These are phyloP conservation scores for Coemansia sp. DNA, from an alignment of 192 early-diverging fungal species.

Conservation along the genomic window DNA sequence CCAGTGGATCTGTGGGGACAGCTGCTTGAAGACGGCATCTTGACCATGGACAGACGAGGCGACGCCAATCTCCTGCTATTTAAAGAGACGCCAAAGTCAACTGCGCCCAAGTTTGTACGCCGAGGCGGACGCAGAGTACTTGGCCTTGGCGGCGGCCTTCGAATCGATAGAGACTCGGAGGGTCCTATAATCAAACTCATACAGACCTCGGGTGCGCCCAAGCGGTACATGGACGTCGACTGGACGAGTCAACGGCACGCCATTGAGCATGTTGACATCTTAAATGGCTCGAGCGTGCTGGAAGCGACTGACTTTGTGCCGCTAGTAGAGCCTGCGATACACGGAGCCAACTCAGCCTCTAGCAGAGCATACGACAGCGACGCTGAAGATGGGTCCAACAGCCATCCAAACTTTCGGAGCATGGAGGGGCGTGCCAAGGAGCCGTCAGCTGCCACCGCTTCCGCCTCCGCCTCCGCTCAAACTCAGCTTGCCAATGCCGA, in stretches of 20 bases:
- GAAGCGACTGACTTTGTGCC: constrained; percentile 11
- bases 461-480: neutral
- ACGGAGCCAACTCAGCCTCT: neutral
- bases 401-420: constrained; percentile 20
- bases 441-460: neutral
- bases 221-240: constrained; percentile 23
- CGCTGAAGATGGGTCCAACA: neutral
- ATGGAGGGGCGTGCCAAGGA: constrained; percentile 24
- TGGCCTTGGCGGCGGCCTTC: constrained; percentile 5
- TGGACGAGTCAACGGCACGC: constrained; percentile 6
- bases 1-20: constrained; percentile 1
- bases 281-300: too few species aligned
- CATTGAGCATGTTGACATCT: constrained; percentile 5
- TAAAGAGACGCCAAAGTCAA: constrained; percentile 14
- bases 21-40: constrained; percentile 6
- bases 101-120: constrained; percentile 28
- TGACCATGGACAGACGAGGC: constrained; percentile 19
- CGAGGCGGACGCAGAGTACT: constrained; percentile 5
- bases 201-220: neutral
- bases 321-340: neutral
- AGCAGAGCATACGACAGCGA: constrained; percentile 27
- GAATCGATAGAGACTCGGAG: neutral
- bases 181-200: constrained; percentile 16
- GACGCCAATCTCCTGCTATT: constrained; percentile 17
- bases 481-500: neutral